Conservation (phyloP, 2,329 filamentous ascomycete species). For the Orbilia ellipsospora region DNA sequence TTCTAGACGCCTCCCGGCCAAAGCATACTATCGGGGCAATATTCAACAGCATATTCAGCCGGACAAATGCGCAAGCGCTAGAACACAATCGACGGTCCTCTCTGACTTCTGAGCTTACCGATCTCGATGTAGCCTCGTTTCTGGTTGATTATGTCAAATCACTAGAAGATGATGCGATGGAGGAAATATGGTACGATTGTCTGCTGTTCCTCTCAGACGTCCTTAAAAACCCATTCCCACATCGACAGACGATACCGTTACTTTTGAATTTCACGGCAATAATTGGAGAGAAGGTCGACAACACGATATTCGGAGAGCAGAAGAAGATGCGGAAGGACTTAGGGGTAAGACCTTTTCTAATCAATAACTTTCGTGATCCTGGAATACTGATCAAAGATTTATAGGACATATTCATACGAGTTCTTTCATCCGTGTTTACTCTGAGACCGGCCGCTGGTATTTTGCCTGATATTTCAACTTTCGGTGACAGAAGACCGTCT, state of each 20-base stretch:
- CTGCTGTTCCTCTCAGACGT: constrained; percentile 90
- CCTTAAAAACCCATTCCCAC: constrained; percentile 90
- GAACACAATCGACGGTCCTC: constrained; percentile 85
- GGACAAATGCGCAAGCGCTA: constrained; percentile 83
- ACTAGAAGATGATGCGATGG: constrained; percentile 95
- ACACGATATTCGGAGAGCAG: constrained; percentile 67
- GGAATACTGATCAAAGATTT: constrained; percentile 1
- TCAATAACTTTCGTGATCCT: background rate
- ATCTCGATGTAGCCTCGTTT: constrained; percentile 86
- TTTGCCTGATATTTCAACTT: constrained; percentile 57
- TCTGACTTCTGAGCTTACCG: constrained; percentile 83
- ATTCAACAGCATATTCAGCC: constrained; percentile 95
- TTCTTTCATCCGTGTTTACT: constrained; percentile 93
- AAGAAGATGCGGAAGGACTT: constrained; percentile 59
- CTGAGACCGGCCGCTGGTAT: constrained; percentile 80
- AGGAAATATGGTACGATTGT: constrained; percentile 97
- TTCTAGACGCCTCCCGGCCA: constrained; percentile 88
- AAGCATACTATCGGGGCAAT: constrained; percentile 92
- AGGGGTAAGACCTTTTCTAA: constrained; percentile 53
- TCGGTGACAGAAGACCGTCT: constrained; percentile 63
- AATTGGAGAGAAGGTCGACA: constrained; percentile 93
- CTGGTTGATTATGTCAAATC: constrained; percentile 89
- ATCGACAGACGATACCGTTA: constrained; percentile 86
- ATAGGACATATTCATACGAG: constrained; percentile 85
- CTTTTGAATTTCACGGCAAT: constrained; percentile 89